A percentile compares a stretch with the other conserved stretches of the same genome.
These are phyloP conservation scores for Annulohypoxylon moriforme DNA, from an alignment of 495 filamentous ascomycete species.

Conservation along the genomic window DNA sequence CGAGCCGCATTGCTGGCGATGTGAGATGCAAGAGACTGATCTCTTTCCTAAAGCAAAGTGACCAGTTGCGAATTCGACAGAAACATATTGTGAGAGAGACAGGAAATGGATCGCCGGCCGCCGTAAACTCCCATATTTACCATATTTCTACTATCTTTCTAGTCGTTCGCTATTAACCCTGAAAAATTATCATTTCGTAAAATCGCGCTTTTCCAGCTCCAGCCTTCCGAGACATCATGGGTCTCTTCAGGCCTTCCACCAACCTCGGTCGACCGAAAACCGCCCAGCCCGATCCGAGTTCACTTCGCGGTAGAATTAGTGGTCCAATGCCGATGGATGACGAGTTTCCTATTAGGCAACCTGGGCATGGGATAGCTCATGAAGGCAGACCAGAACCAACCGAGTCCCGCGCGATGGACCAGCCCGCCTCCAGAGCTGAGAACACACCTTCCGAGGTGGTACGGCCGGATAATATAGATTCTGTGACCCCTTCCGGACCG, in stretches of 20 bases:
- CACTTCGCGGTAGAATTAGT: slow-evolving; percentile 64
- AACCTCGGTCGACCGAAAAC: slow-evolving; percentile 55
- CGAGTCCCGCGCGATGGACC: slow-evolving; percentile 49
- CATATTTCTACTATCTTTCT: slow-evolving; percentile 28
- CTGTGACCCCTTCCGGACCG: slow-evolving; percentile 42
- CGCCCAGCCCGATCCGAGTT: slow-evolving; percentile 47
- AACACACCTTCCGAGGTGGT: slow-evolving; percentile 47
- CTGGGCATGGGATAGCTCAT: slow-evolving; percentile 49
- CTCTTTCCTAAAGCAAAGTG: slow-evolving; percentile 32
- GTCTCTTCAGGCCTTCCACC: slow-evolving; percentile 55
- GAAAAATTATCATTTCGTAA: slow-evolving; percentile 28
- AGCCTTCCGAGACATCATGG: slow-evolving; percentile 31
- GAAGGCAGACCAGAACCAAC: slow-evolving; percentile 26
- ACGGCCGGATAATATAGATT: slow-evolving; percentile 45
- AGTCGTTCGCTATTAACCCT: slow-evolving; percentile 33
- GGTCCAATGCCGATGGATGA: slow-evolving; percentile 64
- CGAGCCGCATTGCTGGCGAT: slow-evolving; percentile 51
- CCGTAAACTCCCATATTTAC: slow-evolving; percentile 35
- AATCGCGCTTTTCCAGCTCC: slow-evolving; percentile 5
- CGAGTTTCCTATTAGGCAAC: slow-evolving; percentile 61
- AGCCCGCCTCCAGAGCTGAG: slow-evolving; percentile 54
- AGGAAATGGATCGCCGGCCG: slow-evolving; percentile 42
- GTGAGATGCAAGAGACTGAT: slow-evolving; percentile 37
- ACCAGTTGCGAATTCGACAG: slow-evolving; percentile 21
- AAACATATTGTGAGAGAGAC: slow-evolving; percentile 16